phyloP scores from a whole-genome alignment of 257 asterid genomes.

The Petunia secreta region DNA sequence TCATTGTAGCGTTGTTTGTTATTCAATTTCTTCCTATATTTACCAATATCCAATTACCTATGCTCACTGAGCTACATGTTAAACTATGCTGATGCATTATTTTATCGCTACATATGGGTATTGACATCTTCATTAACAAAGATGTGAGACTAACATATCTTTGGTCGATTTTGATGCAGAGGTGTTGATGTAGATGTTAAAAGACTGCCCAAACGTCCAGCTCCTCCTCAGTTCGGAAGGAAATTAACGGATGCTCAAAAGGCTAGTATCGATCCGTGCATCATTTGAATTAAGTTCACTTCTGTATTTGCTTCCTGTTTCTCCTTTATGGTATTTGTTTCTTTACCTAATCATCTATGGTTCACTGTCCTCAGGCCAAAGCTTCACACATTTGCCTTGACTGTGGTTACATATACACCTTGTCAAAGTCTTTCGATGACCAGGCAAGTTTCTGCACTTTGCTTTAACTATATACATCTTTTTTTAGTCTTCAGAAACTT shows the following conservation, averaged over 20 bases:
- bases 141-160: not conserved
- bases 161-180: slow-evolving; percentile 43
- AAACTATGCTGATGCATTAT: not conserved
- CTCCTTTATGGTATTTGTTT: not conserved
- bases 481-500: not conserved
- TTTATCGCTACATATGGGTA: not conserved
- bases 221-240: slow-evolving; percentile 94
- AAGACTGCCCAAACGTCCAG: slow-evolving; percentile 87
- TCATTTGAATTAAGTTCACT: not conserved
- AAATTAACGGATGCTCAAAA: slow-evolving; percentile 84
- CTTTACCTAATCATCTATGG: not conserved
- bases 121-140: not conserved
- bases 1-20: not conserved
- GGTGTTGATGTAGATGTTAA: slow-evolving; percentile 88
- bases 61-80: not conserved
- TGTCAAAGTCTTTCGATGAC: slow-evolving; percentile 77
- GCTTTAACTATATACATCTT: not conserved
- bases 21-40: not conserved
- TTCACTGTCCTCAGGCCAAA: slow-evolving; percentile 56
- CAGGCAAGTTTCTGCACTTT: slow-evolving; percentile 59
- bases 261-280: slow-evolving; percentile 44
- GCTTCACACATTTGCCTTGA: slow-evolving; percentile 98
- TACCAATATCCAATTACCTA: no score
- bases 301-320: not conserved
- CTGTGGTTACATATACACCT: slow-evolving; percentile 92